Base-by-base conservation (phyloP, 805 yeast species). In the Kuraishia capsulata region DNA sequence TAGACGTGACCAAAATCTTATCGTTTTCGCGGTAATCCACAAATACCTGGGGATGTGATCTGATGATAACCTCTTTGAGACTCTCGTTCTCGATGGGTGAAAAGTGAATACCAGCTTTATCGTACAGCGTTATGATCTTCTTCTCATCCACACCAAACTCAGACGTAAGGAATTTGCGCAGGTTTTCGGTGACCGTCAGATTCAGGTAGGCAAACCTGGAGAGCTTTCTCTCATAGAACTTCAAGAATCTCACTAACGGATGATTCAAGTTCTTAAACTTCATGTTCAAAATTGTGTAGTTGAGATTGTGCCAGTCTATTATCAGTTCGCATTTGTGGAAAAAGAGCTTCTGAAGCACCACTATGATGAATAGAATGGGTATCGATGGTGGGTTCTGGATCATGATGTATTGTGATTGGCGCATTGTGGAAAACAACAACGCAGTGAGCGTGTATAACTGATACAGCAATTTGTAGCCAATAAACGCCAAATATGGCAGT, bases 261-360 rank as follows among this genome's bases (percentile, higher is more conserved):
- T 85, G 85, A 25, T 58, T 60, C 36, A 59, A 54, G 39, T 68
- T 68, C 4, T 67, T 52, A 46, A 76, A 75, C 47, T 77, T 77
- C 51, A 90, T 54, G 38, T 81, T 79, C 41, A 92, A 59, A 20
- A 92, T 85, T 2, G 95, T 74, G 57, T 75, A 90, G 30, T 94
- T 95, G 48, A 92, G 66, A 57, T 92, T 92, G 59, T 92, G 99
- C 98, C 98, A 92, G 59, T 92, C 99, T 36, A 92, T 74, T 17
- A 92, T 69, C 19, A 90, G 58, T 50, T 71, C 69, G 4, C 89
- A 66, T 2, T 76, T 68, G 3, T 62, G 59, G 30, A 44, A 54
- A 42, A 65, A 58, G 14, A 74, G 26, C 33, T 62, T 57, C 41
- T 73, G 71, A 52, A 73, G 76, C 1, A 79, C 18, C 2, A 81